Evolutionary conservation across 768 basidiomycete genomes (phyloP).

Genomic region (Kockovaella imperatae): DNA sequence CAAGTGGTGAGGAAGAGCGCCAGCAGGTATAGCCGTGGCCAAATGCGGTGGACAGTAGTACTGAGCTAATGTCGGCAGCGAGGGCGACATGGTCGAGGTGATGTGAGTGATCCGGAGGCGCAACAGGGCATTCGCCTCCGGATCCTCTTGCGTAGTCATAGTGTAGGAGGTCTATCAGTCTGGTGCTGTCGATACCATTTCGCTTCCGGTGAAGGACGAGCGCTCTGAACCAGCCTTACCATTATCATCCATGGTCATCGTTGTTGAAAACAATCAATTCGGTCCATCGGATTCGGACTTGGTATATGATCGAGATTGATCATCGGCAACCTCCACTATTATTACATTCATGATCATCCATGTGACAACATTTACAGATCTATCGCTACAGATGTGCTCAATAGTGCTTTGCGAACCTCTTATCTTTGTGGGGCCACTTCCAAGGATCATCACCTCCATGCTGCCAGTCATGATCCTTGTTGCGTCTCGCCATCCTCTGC

Average conservation of each 20-base stretch:
- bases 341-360: too few species aligned
- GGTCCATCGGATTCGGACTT: too few species aligned
- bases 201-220: background rate
- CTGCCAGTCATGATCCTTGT: background rate
- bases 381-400: background rate
- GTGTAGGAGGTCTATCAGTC: background rate
- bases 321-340: too few species aligned
- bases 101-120: constrained; percentile 46
- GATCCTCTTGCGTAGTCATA: constrained; percentile 6
- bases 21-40: constrained; percentile 36
- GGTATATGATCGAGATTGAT: too few species aligned
- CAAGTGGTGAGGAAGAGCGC: constrained; percentile 52
- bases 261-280: too few species aligned
- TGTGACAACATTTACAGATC: background rate
- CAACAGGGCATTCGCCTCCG: constrained; percentile 22
- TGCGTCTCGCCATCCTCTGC: background rate
- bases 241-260: too few species aligned
- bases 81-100: constrained; percentile 31
- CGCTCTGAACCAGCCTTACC: background rate
- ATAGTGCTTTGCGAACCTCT: background rate
- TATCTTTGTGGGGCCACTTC: background rate
- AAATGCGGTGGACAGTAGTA: constrained; percentile 32
- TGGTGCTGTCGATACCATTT: background rate
- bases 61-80: constrained; percentile 24
- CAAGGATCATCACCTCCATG: background rate